Evolutionary conservation across 2,329 filamentous ascomycete species (phyloP).

Genomic region (Talaromyces sp.): DNA sequence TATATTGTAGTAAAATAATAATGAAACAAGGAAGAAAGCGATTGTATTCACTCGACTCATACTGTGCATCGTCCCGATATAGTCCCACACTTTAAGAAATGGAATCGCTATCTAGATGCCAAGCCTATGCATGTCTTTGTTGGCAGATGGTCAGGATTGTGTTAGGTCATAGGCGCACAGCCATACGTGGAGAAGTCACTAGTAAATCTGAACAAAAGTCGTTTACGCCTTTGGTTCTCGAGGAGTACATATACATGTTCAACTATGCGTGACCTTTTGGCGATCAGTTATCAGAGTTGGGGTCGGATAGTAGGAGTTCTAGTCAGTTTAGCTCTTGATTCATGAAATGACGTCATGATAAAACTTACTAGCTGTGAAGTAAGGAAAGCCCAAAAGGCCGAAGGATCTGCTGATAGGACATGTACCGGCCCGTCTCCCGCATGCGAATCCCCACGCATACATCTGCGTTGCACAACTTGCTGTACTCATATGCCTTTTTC

Average conservation of each 20-base stretch:
- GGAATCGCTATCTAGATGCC: too few relatives aligned
- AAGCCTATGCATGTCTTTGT: too few relatives aligned
- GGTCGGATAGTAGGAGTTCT: slow-evolving; percentile 8
- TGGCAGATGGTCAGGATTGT: too few relatives aligned
- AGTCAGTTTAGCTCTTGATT: background rate
- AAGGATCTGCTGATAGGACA: slow-evolving; percentile 17
- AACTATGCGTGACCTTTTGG: too few relatives aligned
- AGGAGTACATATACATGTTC: too few relatives aligned
- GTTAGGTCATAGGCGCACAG: too few relatives aligned
- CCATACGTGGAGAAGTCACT: too few relatives aligned
- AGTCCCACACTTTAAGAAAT: background rate
- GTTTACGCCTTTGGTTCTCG: too few relatives aligned
- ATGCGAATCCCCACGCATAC: slow-evolving; percentile 21
- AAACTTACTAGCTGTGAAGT: slow-evolving; percentile 4
- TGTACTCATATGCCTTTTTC: slow-evolving; percentile 17
- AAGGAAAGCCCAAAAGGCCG: slow-evolving; percentile 12
- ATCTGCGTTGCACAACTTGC: slow-evolving; percentile 14
- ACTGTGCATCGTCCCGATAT: background rate
- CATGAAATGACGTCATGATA: background rate
- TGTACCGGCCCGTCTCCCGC: slow-evolving; percentile 8
- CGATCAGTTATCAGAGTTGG: slow-evolving; percentile 5
- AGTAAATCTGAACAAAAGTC: too few relatives aligned
- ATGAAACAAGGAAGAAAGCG: too few relatives aligned
- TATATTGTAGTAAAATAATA: too few relatives aligned
- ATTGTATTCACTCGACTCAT: too few relatives aligned